Evolutionary conservation across 1,139 yeast genomes (phyloP), one percentile per base, ranked within the genome.

Genomic region (Hansenula sp.): DNA sequence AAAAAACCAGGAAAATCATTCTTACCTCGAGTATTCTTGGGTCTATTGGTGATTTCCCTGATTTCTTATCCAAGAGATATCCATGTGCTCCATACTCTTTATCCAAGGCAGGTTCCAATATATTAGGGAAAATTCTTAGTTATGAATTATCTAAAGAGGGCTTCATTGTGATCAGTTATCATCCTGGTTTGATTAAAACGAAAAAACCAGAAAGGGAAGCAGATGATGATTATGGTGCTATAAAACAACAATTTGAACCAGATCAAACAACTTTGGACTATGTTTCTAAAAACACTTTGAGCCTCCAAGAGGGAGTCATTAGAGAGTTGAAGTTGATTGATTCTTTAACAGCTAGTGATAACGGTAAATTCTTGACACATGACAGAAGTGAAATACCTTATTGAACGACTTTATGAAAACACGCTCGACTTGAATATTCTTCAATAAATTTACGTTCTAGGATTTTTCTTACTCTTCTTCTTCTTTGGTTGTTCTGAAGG

Each of bases 161-260:
- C 2, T 59, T 52, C 40, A 52, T 46, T 17, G 51, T 57, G 25
- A 38, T 59, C 12, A 42, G 63, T 12, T 28, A 61, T 25, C 62
- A 62, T 33, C 72, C 73, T 12, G 72, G 72, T 3, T 38, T 57
- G 34, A 67, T 53, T 15, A 38, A 50, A 27, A 51, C 59, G 12
- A 38, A 37, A 25, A 29, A 32, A 17, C 44, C 42, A 28, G 35
- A 18, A 16, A 16, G 6, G 5, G 13, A 39, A 11, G 19, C 61
- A n/a, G 44, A 52, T 15, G 65, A 66, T 32, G 68, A 65, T 42
- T 56, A 57, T 50, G 55, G 57, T 32, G 44, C 32, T 3, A n/a
- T 47, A 1, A 29, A 34, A 19, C 41, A 40, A 33, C 34, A 47
- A 18, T 41, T 45, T 41, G 36, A 44, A 32, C 51, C 50, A 0